Percentiles rank a stretch among this genome's conserved stretches.
These are phyloP conservation scores for Plantago rigida DNA, from an alignment of 305 asterid genomes.

Conservation along the genomic window DNA sequence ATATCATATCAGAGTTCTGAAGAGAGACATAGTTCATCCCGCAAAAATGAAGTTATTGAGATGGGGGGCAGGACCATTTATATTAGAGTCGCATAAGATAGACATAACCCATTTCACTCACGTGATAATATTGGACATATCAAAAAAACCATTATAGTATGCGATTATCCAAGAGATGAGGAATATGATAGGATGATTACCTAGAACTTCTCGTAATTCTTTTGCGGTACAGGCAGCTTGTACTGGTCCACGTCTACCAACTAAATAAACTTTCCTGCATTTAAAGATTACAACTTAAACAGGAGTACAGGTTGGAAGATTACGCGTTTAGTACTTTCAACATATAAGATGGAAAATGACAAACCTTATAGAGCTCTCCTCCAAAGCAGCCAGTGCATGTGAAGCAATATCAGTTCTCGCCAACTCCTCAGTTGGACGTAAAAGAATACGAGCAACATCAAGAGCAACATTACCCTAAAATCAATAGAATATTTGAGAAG, in stretches of 20 bases:
- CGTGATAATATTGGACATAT: not conserved
- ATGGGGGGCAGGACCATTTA: not conserved
- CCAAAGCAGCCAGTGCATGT: constrained; percentile 71
- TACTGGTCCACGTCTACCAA: constrained; percentile 94
- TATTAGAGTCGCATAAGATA: not conserved
- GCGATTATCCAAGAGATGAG: not conserved
- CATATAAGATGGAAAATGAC: constrained; percentile 16
- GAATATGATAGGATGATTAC: constrained; percentile 31
- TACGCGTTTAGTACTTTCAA: not conserved
- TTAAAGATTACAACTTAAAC: constrained; percentile 7
- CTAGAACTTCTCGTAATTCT: constrained; percentile 81
- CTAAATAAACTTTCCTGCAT: constrained; percentile 74
- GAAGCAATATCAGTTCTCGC: constrained; percentile 72
- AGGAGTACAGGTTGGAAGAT: constrained; percentile 12
- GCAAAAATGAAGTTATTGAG: constrained; percentile 3
- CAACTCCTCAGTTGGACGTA: constrained; percentile 71
- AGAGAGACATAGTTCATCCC: not conserved
- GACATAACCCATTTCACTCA: not conserved
- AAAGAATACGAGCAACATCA: constrained; percentile 81
- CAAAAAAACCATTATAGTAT: not conserved
- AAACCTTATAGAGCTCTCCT: constrained; percentile 71
- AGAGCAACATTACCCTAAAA: constrained; percentile 91
- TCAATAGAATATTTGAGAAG: constrained; percentile 3
- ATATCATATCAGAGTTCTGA: constrained; percentile 16
- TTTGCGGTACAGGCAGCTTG: constrained; percentile 95